Percentiles rank a stretch among this genome's conserved stretches.
These are phyloP conservation scores for Aspergillus vadensis DNA, from an alignment of 2,329 filamentous ascomycete species.

Conservation along the genomic window DNA sequence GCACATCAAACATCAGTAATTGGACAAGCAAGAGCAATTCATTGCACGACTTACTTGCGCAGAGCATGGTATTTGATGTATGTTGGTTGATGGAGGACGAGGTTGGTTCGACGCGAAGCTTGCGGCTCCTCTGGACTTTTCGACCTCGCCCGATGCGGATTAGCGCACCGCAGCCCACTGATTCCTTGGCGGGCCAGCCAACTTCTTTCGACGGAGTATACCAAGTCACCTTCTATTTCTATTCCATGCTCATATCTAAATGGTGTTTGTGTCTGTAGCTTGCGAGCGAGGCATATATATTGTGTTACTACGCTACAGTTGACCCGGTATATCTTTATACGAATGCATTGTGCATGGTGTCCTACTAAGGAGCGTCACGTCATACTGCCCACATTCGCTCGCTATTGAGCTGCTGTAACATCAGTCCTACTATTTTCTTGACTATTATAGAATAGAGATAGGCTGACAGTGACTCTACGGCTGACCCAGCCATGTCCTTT, in stretches of 20 bases:
- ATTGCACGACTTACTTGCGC: constrained; percentile 59
- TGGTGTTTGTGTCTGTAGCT: background rate
- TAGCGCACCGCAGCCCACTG: constrained; percentile 28
- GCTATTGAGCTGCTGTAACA: background rate
- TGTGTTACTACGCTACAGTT: background rate
- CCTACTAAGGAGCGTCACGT: background rate
- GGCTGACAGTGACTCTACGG: constrained; percentile 14
- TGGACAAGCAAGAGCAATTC: constrained; percentile 14
- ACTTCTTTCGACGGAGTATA: background rate
- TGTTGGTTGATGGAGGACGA: constrained; percentile 26
- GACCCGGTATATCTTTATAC: background rate
- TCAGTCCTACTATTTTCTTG: background rate
- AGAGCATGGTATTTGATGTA: constrained; percentile 54
- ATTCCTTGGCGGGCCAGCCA: constrained; percentile 23
- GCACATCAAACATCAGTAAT: constrained; percentile 22
- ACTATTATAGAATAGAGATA: background rate
- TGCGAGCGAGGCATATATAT: background rate
- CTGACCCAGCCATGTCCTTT: constrained; percentile 37
- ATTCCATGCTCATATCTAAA: background rate
- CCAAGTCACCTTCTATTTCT: background rate
- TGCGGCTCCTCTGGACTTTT: constrained; percentile 42
- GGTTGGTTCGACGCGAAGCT: constrained; percentile 33
- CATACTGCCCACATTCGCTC: background rate
- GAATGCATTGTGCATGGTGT: background rate
- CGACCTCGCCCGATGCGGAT: constrained; percentile 35